Evolutionary conservation across 108 stramenopile species (phyloP).

Genomic region (Chaetoceros muelleri): DNA sequence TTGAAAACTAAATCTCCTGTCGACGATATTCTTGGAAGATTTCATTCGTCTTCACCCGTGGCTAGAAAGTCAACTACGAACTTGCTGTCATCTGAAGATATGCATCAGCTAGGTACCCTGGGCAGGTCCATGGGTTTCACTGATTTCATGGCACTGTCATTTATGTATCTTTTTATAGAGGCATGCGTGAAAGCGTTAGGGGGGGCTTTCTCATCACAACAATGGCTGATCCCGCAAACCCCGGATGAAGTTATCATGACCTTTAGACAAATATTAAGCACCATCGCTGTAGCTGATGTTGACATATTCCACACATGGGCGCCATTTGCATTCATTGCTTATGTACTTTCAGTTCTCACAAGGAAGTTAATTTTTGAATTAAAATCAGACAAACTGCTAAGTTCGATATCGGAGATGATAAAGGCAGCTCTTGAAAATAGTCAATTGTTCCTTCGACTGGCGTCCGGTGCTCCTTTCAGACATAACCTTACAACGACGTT

Average conservation of each 20-base stretch:
- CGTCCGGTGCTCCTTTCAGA: conserved; percentile 32
- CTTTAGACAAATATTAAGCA: neutral
- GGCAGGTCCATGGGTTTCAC: conserved; percentile 41
- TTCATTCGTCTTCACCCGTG: conserved; percentile 2
- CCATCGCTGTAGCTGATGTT: conserved; percentile 15
- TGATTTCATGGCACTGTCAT: conserved; percentile 28
- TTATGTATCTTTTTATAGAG: conserved; percentile 24
- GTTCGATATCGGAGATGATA: too few species aligned
- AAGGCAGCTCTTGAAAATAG: conserved; percentile 41
- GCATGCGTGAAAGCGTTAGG: conserved; percentile 3
- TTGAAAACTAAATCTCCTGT: too few species aligned
- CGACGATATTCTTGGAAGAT: neutral
- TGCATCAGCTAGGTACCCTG: conserved; percentile 13
- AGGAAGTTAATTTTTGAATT: too few species aligned
- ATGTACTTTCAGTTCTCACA: conserved; percentile 24
- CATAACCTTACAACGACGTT: conserved; percentile 18
- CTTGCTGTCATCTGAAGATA: conserved; percentile 16
- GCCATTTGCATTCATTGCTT: conserved; percentile 41
- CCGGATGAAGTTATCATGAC: neutral
- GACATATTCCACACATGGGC: conserved; percentile 36
- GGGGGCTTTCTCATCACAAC: conserved; percentile 1
- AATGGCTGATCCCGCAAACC: conserved; percentile 1
- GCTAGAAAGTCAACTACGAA: conserved; percentile 4
- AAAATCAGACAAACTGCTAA: too few species aligned
- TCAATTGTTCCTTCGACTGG: conserved; percentile 60